These are phyloP conservation scores for Aspergillus fumigatus DNA, from an alignment of 2,329 filamentous ascomycete genomes.

Conservation along the genomic window DNA sequence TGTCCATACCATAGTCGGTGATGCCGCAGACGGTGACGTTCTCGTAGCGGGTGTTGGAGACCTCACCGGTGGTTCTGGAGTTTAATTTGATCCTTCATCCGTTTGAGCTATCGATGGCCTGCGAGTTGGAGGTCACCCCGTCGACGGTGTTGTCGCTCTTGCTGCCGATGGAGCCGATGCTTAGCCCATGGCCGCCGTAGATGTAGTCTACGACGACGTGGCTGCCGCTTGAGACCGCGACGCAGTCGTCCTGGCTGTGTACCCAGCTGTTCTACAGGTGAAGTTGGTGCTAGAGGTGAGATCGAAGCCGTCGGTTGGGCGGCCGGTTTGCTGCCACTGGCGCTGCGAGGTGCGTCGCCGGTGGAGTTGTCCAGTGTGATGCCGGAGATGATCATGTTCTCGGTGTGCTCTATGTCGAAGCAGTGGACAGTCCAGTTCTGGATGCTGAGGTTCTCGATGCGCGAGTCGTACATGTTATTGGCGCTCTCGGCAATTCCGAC, in stretches of 20 bases:
- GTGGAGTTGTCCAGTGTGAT: constrained; percentile 39
- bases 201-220: constrained; percentile 21
- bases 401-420: constrained; percentile 33
- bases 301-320: constrained; percentile 48
- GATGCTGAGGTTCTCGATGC: constrained; percentile 36
- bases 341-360: constrained; percentile 32
- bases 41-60: constrained; percentile 43
- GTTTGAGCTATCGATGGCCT: constrained; percentile 7
- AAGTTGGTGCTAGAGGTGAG: constrained; percentile 46
- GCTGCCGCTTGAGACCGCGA: constrained; percentile 27
- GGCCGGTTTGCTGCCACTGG: constrained; percentile 30
- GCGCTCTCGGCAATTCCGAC: too few species aligned
- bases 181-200: constrained; percentile 34
- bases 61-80: constrained; percentile 35
- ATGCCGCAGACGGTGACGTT: constrained; percentile 45
- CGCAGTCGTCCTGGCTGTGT: constrained; percentile 41
- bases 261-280: constrained; percentile 42
- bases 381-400: constrained; percentile 32
- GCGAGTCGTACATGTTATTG: constrained; percentile 30
- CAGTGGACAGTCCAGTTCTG: constrained; percentile 40
- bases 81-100: constrained; percentile 41
- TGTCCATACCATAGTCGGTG: constrained; percentile 48
- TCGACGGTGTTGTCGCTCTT: constrained; percentile 51
- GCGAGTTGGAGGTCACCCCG: constrained; percentile 48
- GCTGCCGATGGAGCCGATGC: constrained; percentile 39